phyloP scores from a whole-genome alignment of 2,329 filamentous ascomycete genomes.

The Anisogramma anomala region DNA sequence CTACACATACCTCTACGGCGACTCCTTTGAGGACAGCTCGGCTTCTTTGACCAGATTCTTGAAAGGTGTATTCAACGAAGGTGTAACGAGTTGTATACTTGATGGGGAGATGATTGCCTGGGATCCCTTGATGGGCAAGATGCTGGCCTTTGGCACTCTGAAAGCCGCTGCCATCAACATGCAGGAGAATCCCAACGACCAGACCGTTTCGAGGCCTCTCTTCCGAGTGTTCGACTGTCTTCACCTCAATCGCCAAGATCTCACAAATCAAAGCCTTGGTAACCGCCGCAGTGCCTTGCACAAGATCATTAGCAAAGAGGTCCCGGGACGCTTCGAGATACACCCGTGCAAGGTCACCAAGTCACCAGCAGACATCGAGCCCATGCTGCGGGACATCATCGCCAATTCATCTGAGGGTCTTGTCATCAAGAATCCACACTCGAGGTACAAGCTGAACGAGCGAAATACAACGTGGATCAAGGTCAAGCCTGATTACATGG shows the following conservation, averaged over 20 bases:
- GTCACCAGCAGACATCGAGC: conserved; percentile 63
- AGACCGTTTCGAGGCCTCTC: conserved; percentile 58
- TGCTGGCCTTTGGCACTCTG: conserved; percentile 81
- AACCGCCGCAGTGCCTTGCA: conserved; percentile 69
- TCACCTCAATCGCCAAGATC: conserved; percentile 66
- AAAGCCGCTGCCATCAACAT: conserved; percentile 81
- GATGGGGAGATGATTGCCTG: conserved; percentile 99
- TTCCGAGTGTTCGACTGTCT: conserved; percentile 87
- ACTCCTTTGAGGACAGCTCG: conserved; percentile 59
- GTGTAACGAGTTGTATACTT: conserved; percentile 76
- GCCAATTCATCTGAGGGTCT: conserved; percentile 81
- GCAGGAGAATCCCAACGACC: conserved; percentile 57
- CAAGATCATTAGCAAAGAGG: conserved; percentile 50
- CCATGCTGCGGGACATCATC: conserved; percentile 67
- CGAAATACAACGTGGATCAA: conserved; percentile 97
- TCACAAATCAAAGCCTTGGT: conserved; percentile 73
- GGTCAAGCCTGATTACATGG: conserved; percentile 98
- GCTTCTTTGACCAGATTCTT: conserved; percentile 73
- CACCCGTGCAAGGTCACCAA: conserved; percentile 60
- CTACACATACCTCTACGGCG: conserved; percentile 88
- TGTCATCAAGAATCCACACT: conserved; percentile 86
- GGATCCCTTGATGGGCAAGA: conserved; percentile 75
- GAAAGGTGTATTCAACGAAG: conserved; percentile 60
- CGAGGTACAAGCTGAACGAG: conserved; percentile 74
- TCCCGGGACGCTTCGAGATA: conserved; percentile 70